These are phyloP conservation scores for Scheffersomyces illinoinensis DNA, from an alignment of 1,139 yeast species.

Conservation along the genomic window DNA sequence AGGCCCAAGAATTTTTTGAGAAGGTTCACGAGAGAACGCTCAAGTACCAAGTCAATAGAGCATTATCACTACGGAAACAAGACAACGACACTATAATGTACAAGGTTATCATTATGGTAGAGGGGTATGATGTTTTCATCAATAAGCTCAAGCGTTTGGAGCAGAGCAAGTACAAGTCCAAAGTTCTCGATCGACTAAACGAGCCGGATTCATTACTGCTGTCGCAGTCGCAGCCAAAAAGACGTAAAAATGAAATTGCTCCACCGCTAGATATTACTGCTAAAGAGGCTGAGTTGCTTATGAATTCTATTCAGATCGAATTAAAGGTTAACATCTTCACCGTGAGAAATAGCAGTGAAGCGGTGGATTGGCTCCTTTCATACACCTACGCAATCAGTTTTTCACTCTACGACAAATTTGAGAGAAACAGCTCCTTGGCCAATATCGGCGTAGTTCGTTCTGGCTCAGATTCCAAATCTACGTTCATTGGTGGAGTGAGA, in stretches of 20 bases:
- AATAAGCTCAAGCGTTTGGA: constrained; percentile 44
- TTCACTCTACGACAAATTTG: constrained; percentile 54
- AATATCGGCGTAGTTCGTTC: constrained; percentile 57
- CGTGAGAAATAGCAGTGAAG: constrained; percentile 47
- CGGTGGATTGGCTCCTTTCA: constrained; percentile 54
- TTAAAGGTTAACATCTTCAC: constrained; percentile 48
- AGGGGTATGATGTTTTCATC: constrained; percentile 48
- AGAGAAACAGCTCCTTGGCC: constrained; percentile 54
- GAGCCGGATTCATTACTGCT: constrained; percentile 2
- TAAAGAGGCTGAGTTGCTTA: constrained; percentile 35
- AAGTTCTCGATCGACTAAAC: constrained; percentile 31
- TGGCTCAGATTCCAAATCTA: constrained; percentile 48
- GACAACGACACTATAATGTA: constrained; percentile 10
- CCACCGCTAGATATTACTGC: constrained; percentile 25
- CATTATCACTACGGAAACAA: constrained; percentile 16
- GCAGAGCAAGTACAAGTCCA: constrained; percentile 45
- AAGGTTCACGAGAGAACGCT: constrained; percentile 29
- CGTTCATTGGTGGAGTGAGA: constrained; percentile 49
- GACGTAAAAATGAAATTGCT: background rate
- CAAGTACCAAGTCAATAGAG: constrained; percentile 17
- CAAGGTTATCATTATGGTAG: constrained; percentile 45
- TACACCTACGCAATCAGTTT: constrained; percentile 57
- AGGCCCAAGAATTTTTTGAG: constrained; percentile 45
- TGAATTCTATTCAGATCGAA: constrained; percentile 30
- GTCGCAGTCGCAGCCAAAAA: constrained; percentile 1